Percentiles rank a stretch among this genome's conserved stretches.
phyloP scores from a whole-genome alignment of 305 asterid genomes.

The Andrographis paniculata region DNA sequence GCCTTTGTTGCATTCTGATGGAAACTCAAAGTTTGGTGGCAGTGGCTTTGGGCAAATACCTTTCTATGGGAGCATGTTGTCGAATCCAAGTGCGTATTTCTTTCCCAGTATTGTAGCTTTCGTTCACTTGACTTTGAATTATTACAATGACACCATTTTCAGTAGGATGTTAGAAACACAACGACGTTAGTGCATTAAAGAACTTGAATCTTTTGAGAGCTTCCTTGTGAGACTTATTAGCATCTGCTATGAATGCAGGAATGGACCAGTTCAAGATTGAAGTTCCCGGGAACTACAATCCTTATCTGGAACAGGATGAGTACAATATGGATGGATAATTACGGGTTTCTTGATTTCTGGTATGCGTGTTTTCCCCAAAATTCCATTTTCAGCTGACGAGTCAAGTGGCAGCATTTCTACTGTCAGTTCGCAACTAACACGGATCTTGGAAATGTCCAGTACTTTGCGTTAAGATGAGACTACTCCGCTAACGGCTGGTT shows the following conservation, averaged over 20 bases:
- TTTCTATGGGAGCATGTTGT: constrained; percentile 52
- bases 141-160: no score
- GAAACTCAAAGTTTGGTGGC: constrained; percentile 53
- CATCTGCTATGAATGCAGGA: constrained; percentile 37
- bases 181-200: no score
- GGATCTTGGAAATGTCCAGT: constrained; percentile 1
- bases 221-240: background rate
- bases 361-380: constrained; percentile 3
- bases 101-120: background rate
- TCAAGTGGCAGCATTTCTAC: constrained; percentile 4
- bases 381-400: constrained; percentile 1
- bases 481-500: constrained; percentile 4
- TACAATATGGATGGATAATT: constrained; percentile 58
- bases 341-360: constrained; percentile 12
- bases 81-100: constrained; percentile 47
- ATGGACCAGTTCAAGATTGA: constrained; percentile 80
- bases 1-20: constrained; percentile 57
- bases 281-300: constrained; percentile 68
- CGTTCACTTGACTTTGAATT: no score
- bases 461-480: constrained; percentile 5
- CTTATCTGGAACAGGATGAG: constrained; percentile 68
- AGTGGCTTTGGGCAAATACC: constrained; percentile 59
- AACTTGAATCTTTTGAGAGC: no score
- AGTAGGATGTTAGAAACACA: no score
- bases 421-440: constrained; percentile 9